A percentile compares a stretch with the other conserved stretches of the same genome.
These are phyloP conservation scores for Astragalus membranaceus DNA, from an alignment of 306 rosid species.

Conservation along the genomic window DNA sequence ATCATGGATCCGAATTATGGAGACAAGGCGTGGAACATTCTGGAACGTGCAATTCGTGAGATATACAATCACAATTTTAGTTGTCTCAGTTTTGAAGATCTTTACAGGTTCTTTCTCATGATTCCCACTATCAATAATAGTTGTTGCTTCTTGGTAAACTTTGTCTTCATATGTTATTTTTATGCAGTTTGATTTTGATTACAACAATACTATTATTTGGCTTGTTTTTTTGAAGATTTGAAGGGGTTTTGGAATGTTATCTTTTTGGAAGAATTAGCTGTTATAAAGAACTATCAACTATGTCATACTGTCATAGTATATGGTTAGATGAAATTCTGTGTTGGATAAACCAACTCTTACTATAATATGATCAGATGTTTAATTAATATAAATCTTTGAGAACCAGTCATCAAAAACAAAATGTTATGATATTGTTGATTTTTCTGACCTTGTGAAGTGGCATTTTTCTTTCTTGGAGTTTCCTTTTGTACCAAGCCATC, in stretches of 20 bases:
- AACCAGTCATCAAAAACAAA: neutral
- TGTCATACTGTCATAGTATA: neutral
- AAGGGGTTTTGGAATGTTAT: neutral
- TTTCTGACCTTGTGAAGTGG: neutral
- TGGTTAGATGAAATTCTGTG: neutral
- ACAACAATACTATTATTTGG: neutral
- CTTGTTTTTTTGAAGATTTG: conserved; percentile 8
- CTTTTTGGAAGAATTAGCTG: neutral
- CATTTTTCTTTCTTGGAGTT: neutral
- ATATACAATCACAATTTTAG: conserved; percentile 72
- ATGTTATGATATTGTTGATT: neutral
- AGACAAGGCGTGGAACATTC: conserved; percentile 70
- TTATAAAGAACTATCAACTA: neutral
- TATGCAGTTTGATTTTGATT: conserved; percentile 3
- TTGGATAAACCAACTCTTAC: neutral
- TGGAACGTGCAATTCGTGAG: conserved; percentile 75
- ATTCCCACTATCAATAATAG: neutral
- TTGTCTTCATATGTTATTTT: neutral
- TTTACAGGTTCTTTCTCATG: conserved; percentile 52
- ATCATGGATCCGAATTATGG: conserved; percentile 77
- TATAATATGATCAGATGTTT: neutral
- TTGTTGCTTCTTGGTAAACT: neutral
- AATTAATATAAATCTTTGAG: neutral
- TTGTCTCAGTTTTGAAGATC: conserved; percentile 75
- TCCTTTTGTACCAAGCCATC: neutral